A percentile compares a stretch with the other conserved stretches of the same genome.
These are phyloP conservation scores for Moesziomyces sp. DNA, from an alignment of 1,284 basidiomycete genomes.

Conservation along the genomic window DNA sequence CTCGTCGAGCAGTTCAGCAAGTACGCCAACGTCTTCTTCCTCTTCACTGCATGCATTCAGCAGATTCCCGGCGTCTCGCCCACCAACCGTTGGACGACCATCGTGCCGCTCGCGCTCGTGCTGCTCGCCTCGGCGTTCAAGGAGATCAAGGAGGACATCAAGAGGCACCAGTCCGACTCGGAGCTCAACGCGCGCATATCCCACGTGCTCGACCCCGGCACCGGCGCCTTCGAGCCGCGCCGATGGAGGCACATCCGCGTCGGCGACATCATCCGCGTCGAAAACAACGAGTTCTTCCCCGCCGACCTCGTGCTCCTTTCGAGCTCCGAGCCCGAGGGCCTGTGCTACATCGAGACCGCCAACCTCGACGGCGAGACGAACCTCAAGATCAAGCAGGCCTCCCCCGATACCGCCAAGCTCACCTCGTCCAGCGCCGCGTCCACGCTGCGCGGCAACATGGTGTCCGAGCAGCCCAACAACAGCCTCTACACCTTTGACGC, in stretches of 20 bases:
- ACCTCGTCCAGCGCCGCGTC: conserved; percentile 81
- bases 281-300: conserved; percentile 93
- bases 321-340: conserved; percentile 93
- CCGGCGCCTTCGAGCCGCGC: conserved; percentile 77
- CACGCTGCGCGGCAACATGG: conserved; percentile 81
- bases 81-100: conserved; percentile 94
- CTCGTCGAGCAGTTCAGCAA: conserved; percentile 93
- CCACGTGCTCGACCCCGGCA: conserved; percentile 77
- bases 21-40: conserved; percentile 98
- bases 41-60: conserved; percentile 97
- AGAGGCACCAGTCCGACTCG: conserved; percentile 93
- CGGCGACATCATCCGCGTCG: conserved; percentile 90
- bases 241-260: conserved; percentile 91
- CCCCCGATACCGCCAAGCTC: conserved; percentile 80
- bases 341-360: conserved; percentile 97
- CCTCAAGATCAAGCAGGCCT: conserved; percentile 97
- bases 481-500: conserved; percentile 95
- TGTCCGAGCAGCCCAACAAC: conserved; percentile 96
- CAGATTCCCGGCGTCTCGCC: conserved; percentile 98
- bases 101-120: conserved; percentile 88
- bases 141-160: conserved; percentile 94
- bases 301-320: conserved; percentile 90
- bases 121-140: conserved; percentile 96
- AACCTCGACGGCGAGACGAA: conserved; percentile 99
- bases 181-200: conserved; percentile 87